Evolutionary conservation across 176 grass and related monocot species (phyloP).

Genomic region (Tillandsia leiboldiana): DNA sequence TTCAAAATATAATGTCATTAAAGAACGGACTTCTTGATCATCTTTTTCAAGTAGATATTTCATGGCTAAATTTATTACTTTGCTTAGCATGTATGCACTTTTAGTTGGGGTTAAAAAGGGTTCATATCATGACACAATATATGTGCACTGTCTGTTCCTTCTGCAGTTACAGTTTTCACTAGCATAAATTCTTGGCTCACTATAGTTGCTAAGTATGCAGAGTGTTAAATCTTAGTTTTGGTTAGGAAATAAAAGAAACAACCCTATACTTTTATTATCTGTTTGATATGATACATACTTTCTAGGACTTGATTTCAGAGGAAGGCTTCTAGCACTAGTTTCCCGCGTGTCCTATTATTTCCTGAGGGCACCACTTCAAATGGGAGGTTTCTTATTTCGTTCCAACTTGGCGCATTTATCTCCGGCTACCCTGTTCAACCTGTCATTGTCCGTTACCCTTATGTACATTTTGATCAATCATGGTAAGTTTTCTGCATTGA

Average conservation of each 20-base stretch:
- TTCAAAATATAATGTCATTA: too few relatives aligned
- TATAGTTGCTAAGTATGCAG: too few relatives aligned
- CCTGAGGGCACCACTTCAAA: slow-evolving; percentile 97
- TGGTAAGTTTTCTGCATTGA: slow-evolving; percentile 40
- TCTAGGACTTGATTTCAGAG: slow-evolving; percentile 93
- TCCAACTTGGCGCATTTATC: slow-evolving; percentile 91
- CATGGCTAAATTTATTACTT: too few relatives aligned
- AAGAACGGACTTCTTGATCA: too few relatives aligned
- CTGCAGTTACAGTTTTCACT: too few relatives aligned
- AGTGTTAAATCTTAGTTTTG: too few relatives aligned
- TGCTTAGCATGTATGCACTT: too few relatives aligned
- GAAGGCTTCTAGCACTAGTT: slow-evolving; percentile 85
- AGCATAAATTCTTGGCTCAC: too few relatives aligned
- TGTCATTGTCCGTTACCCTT: slow-evolving; percentile 75
- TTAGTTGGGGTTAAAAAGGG: too few relatives aligned
- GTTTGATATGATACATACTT: slow-evolving; percentile 56
- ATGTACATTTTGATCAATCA: slow-evolving; percentile 97
- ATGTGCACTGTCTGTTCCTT: too few relatives aligned
- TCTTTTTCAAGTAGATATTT: too few relatives aligned
- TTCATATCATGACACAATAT: too few relatives aligned
- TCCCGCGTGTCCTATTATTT: slow-evolving; percentile 78
- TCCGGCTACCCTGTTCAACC: slow-evolving; percentile 81
- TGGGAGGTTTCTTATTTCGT: slow-evolving; percentile 85
- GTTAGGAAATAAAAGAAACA: neutral
- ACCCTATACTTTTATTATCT: slow-evolving; percentile 15